Evolutionary conservation across 2,329 filamentous ascomycete species (phyloP).

Genomic region (Paraphaeosphaeria minitans): DNA sequence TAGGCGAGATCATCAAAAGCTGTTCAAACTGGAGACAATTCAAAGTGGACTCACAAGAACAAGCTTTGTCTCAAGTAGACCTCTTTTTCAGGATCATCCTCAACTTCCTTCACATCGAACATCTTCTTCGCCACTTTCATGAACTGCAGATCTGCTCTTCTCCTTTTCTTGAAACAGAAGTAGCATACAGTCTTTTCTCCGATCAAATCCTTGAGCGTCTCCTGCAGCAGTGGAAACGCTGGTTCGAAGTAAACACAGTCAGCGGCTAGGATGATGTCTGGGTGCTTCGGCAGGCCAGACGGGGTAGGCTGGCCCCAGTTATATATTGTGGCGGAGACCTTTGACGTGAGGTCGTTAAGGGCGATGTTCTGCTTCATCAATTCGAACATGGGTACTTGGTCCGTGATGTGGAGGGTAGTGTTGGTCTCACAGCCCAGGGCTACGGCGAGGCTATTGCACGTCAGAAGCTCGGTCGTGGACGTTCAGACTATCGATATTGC

Average conservation of each 20-base stretch:
- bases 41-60: constrained; percentile 50
- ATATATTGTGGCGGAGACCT: constrained; percentile 71
- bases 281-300: constrained; percentile 57
- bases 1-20: not conserved
- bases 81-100: constrained; percentile 55
- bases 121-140: constrained; percentile 57
- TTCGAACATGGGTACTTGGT: constrained; percentile 82
- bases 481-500: not conserved
- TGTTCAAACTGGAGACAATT: not conserved
- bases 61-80: constrained; percentile 55
- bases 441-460: constrained; percentile 57
- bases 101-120: constrained; percentile 54
- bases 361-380: constrained; percentile 86
- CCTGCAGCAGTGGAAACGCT: constrained; percentile 83
- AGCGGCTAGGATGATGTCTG: constrained; percentile 86
- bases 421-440: constrained; percentile 61
- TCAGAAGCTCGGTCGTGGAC: constrained; percentile 3
- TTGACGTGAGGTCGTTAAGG: constrained; percentile 72
- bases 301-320: constrained; percentile 70
- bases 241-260: constrained; percentile 98
- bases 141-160: constrained; percentile 67
- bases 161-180: constrained; percentile 94
- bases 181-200: constrained; percentile 69
- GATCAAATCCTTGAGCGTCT: constrained; percentile 77
- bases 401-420: constrained; percentile 76